These are phyloP conservation scores for Colletotrichum navitas DNA, from an alignment of 2,329 filamentous ascomycete genomes.

Conservation along the genomic window DNA sequence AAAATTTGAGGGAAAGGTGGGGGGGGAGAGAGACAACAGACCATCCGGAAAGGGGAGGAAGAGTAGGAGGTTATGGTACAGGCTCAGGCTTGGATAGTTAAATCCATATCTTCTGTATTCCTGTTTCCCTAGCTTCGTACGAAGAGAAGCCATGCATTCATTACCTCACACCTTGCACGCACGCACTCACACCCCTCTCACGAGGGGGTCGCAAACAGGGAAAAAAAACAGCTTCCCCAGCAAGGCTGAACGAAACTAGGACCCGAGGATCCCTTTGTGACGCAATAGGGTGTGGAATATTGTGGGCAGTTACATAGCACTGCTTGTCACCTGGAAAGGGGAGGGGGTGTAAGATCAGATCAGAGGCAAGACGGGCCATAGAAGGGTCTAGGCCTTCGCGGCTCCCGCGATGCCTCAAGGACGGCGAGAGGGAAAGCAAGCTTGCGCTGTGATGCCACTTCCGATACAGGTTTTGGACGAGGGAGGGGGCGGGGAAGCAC, in stretches of 20 bases:
- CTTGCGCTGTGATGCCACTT: constrained; percentile 41
- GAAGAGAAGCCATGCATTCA: constrained; percentile 9
- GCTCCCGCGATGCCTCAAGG: neutral
- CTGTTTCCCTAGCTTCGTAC: neutral
- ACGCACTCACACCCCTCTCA: constrained; percentile 1
- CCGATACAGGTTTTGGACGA: constrained; percentile 17
- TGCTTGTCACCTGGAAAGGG: neutral
- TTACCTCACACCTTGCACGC: constrained; percentile 33
- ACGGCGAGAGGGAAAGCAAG: neutral
- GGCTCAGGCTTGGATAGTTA: neutral
- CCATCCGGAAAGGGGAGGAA: neutral
- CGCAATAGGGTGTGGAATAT: constrained; percentile 34
- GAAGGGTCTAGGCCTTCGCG: neutral
- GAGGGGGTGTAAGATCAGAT: neutral
- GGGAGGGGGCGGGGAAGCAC: neutral
- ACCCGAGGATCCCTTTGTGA: constrained; percentile 20
- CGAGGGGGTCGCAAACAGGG: neutral
- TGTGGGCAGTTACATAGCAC: constrained; percentile 4
- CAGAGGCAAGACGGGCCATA: neutral
- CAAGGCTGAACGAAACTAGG: constrained; percentile 21
- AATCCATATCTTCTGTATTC: neutral
- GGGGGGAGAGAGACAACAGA: neutral
- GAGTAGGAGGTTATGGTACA: neutral
- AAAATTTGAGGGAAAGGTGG: neutral
- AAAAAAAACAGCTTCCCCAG: neutral